A percentile compares a stretch with the other conserved stretches of the same genome.
These are phyloP conservation scores for Avicennia marina DNA, from an alignment of 257 asterid species.

Conservation along the genomic window DNA sequence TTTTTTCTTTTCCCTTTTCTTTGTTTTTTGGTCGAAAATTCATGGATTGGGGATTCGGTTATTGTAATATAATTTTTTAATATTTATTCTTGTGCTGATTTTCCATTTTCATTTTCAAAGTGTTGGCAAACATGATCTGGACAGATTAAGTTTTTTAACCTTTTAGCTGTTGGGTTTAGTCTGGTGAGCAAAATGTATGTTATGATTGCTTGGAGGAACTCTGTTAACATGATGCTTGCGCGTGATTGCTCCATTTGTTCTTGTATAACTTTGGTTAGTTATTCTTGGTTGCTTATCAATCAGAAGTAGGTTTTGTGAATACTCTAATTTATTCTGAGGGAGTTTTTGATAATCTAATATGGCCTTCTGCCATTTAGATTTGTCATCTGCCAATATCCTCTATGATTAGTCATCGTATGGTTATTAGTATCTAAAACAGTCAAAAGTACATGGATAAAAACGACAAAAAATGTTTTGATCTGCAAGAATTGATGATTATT, in stretches of 20 bases:
- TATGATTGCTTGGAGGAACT: too few species aligned
- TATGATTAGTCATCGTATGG: neutral
- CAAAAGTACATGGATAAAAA: conserved; percentile 13
- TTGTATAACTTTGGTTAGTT: too few species aligned
- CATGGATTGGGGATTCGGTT: conserved; percentile 33
- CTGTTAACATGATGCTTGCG: too few species aligned
- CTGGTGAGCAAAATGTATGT: neutral
- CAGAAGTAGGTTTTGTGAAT: neutral
- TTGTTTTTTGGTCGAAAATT: conserved; percentile 33
- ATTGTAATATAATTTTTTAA: conserved; percentile 43
- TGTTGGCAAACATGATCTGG: conserved; percentile 5
- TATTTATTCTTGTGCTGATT: conserved; percentile 12
- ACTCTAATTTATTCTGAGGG: neutral
- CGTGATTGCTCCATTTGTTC: too few species aligned
- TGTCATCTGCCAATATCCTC: neutral
- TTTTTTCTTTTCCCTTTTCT: too few species aligned
- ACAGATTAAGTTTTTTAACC: conserved; percentile 5
- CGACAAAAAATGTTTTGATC: neutral
- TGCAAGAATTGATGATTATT: neutral
- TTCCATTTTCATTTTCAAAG: neutral
- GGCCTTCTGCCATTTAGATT: neutral
- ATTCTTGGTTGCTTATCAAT: neutral
- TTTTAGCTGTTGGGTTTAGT: conserved; percentile 2
- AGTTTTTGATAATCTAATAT: neutral
- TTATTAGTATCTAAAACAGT: conserved; percentile 10